Conservation (phyloP, 305 asterid species). For the Monarda citriodora region DNA sequence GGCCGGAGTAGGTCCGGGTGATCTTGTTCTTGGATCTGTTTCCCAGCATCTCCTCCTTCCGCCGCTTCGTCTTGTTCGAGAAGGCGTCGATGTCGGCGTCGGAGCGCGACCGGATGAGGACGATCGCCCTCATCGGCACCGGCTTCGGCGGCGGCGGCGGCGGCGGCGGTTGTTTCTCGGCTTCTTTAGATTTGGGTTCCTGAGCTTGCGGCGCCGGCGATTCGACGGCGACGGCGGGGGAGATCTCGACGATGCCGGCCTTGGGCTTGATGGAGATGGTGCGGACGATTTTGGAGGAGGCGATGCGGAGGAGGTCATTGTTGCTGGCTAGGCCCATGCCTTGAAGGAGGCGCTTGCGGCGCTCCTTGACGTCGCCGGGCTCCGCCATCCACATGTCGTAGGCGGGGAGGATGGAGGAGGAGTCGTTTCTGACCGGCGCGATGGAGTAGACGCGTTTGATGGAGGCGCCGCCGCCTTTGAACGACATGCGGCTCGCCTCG, state of each 20-base stretch:
- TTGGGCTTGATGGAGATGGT: conserved; percentile 34
- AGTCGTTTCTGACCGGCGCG: conserved; percentile 12
- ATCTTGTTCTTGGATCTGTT: conserved; percentile 55
- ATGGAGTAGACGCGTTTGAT: conserved; percentile 25
- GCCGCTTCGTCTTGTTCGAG: conserved; percentile 47
- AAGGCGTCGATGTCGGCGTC: conserved; percentile 58
- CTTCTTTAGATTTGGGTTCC: background rate
- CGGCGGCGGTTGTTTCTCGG: background rate
- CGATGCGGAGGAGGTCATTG: conserved; percentile 42
- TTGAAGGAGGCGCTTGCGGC: conserved; percentile 67
- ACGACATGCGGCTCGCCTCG: conserved; percentile 65
- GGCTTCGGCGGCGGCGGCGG: background rate
- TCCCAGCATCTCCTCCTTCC: conserved; percentile 69
- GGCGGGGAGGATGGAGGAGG: conserved; percentile 30
- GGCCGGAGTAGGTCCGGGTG: conserved; percentile 57
- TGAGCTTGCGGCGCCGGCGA: background rate
- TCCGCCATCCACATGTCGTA: conserved; percentile 82
- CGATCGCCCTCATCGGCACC: conserved; percentile 10
- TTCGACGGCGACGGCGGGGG: background rate
- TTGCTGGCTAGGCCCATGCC: conserved; percentile 81
- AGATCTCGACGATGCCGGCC: background rate
- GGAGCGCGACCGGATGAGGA: conserved; percentile 68
- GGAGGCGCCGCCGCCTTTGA: conserved; percentile 40
- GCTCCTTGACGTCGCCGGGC: conserved; percentile 76
- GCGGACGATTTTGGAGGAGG: conserved; percentile 36